These are phyloP conservation scores for Fistulifera pelliculosa DNA, from an alignment of 108 stramenopile genomes.

Conservation along the genomic window DNA sequence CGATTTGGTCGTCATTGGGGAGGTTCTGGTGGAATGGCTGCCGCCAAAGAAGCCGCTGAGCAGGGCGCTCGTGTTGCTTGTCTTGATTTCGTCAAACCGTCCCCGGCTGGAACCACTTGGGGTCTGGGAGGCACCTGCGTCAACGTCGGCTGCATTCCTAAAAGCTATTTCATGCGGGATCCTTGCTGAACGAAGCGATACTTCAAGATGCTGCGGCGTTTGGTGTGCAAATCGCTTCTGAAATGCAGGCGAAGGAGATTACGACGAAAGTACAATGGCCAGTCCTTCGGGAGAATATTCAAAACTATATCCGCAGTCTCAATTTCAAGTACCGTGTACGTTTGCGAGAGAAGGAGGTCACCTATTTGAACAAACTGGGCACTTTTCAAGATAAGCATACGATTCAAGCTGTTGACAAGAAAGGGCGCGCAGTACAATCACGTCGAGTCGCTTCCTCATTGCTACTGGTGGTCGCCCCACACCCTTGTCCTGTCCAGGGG, in stretches of 20 bases:
- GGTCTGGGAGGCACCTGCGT: constrained; percentile 99
- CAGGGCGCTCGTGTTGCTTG: constrained; percentile 92
- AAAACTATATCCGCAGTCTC: constrained; percentile 91
- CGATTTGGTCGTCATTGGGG: constrained; percentile 97
- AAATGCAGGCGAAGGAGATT: background rate
- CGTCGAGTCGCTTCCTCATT: constrained; percentile 82
- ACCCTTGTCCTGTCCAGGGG: constrained; percentile 72
- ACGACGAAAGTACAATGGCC: constrained; percentile 57
- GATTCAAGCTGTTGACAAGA: constrained; percentile 72
- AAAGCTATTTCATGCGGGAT: constrained; percentile 96
- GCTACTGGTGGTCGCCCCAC: constrained; percentile 95
- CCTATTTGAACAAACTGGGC: constrained; percentile 87
- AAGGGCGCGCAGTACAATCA: constrained; percentile 58
- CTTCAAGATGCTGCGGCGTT: constrained; percentile 52
- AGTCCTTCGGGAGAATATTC: constrained; percentile 65
- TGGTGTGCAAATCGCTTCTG: constrained; percentile 41
- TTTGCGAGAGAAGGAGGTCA: constrained; percentile 88
- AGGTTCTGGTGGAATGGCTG: constrained; percentile 89
- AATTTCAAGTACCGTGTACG: constrained; percentile 96
- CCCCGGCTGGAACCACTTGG: constrained; percentile 89
- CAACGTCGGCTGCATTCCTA: constrained; percentile 93
- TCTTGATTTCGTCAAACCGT: constrained; percentile 95
- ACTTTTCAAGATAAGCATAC: constrained; percentile 82
- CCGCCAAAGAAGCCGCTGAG: constrained; percentile 88
- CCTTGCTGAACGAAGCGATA: constrained; percentile 47